Base-by-base conservation (phyloP, 345 rosid species). In the Pseudoturritis turrita region DNA sequence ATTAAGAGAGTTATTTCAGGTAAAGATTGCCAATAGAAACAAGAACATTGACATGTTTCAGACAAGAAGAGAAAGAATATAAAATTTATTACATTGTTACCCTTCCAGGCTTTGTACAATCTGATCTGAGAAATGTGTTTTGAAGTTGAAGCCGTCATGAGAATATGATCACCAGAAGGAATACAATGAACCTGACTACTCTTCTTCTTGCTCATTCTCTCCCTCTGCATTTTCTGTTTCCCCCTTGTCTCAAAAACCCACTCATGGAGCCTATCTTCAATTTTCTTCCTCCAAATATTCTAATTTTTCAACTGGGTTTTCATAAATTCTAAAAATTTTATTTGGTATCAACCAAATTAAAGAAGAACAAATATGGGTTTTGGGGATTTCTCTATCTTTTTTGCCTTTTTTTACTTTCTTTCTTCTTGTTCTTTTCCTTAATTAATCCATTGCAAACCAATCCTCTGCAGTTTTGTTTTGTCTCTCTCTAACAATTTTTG, bases 71-170 rank as follows among this genome's bases (percentile, higher is more conserved):
- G 26, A 10, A 23, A 19, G 46, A 25, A 4, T 29, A 33, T 23
- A 40, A n/a, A 15, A 28, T 35, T 25, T 47, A 67, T 75, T 78
- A 94, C 97, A 78, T 94, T 94, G 91, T 94, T 94, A 74, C 97
- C 98, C 91, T 85, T 84, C 98, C 98, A 94, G 63, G 80, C 79
- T 83, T 87, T 87, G 81, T 91, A 88, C 18, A 85, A 81, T 85
- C 95, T 84, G 47, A 58, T 72, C 2, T 81, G 67, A 61, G 79
- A 2, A 53, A 68, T 75, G 51, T 61, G 74, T 60, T 62, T 75
- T 6, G 79, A 75, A 44, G 79, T 13, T 52, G 79, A 76, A 55
- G 79, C 75, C 60, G 65, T 69, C 75, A 76, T 70, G 75, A 19
- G 70, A 62, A 69, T 62, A 54, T 51, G 78, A 68, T 69, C 70